A percentile compares a stretch with the other conserved stretches of the same genome.
phyloP scores from a whole-genome alignment of 495 filamentous ascomycete species.

The Trichoderma reesei region DNA sequence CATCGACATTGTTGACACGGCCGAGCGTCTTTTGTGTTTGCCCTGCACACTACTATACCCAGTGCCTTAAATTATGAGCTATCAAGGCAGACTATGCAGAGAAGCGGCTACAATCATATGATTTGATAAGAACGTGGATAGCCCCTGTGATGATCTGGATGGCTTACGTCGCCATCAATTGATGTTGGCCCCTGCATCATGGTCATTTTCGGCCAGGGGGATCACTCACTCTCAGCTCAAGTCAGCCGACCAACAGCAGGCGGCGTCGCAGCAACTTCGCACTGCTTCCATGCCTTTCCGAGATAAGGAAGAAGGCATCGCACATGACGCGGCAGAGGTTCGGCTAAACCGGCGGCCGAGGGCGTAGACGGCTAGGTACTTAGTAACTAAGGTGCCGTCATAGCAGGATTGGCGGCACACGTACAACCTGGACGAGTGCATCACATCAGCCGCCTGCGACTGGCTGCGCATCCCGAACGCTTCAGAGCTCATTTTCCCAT shows the following conservation, averaged over 20 bases:
- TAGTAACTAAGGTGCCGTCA: conserved; percentile 4
- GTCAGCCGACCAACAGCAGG: not conserved
- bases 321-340: conserved; percentile 1
- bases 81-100: too few relatives aligned
- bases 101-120: too few relatives aligned
- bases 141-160: not conserved
- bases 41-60: not conserved
- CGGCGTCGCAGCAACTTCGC: too few relatives aligned
- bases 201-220: not conserved
- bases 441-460: conserved; percentile 6
- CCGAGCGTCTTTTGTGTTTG: not conserved
- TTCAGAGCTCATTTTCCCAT: not conserved
- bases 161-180: not conserved
- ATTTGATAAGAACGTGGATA: too few relatives aligned
- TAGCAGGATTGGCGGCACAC: not conserved
- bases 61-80: not conserved
- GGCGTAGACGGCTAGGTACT: not conserved
- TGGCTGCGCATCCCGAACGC: conserved; percentile 2
- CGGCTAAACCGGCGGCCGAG: not conserved
- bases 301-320: not conserved
- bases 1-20: not conserved
- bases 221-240: not conserved
- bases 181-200: not conserved
- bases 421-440: conserved; percentile 3
- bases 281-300: not conserved